Percentiles rank a stretch among this genome's conserved stretches.
Evolutionary conservation across 176 grass and related monocot genomes (phyloP).

Genomic region (Stipa capillata): DNA sequence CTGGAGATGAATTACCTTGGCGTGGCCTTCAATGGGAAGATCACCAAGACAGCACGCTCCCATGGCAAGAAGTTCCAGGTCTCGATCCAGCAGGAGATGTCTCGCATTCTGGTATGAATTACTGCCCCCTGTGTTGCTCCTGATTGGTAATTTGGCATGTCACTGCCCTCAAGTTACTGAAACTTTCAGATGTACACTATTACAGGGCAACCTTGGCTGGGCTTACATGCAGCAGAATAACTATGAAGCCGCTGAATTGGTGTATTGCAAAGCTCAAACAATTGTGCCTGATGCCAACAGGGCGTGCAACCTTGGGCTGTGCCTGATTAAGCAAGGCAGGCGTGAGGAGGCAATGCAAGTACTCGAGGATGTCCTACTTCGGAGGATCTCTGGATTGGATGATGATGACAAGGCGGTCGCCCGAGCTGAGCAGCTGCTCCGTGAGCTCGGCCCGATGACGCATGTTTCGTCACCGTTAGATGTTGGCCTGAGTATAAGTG

Average conservation of each 20-base stretch:
- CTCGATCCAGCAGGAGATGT: conserved; percentile 42
- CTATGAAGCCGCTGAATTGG: conserved; percentile 35
- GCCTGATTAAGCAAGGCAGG: conserved; percentile 50
- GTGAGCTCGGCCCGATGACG: conserved; percentile 18
- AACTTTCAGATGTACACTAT: neutral
- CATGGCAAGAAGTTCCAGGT: conserved; percentile 55
- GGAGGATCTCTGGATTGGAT: conserved; percentile 31
- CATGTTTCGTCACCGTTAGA: conserved; percentile 4
- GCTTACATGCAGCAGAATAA: conserved; percentile 92
- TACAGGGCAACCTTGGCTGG: conserved; percentile 93
- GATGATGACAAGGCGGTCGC: conserved; percentile 42
- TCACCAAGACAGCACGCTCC: conserved; percentile 45
- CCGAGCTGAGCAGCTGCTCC: conserved; percentile 56
- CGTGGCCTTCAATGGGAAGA: conserved; percentile 46
- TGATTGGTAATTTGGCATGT: conserved; percentile 45
- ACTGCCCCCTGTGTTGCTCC: neutral
- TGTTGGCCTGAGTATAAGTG: conserved; percentile 26
- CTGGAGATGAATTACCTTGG: conserved; percentile 37
- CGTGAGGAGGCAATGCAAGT: conserved; percentile 27
- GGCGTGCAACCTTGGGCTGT: conserved; percentile 45
- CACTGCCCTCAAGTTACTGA: conserved; percentile 40
- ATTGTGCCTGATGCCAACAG: conserved; percentile 47
- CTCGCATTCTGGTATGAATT: conserved; percentile 31
- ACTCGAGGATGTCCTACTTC: conserved; percentile 36
- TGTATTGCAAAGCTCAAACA: conserved; percentile 37